A percentile compares a stretch with the other conserved stretches of the same genome.
phyloP scores from a whole-genome alignment of 169 alveolate species.

The Eimeria acervulina region DNA sequence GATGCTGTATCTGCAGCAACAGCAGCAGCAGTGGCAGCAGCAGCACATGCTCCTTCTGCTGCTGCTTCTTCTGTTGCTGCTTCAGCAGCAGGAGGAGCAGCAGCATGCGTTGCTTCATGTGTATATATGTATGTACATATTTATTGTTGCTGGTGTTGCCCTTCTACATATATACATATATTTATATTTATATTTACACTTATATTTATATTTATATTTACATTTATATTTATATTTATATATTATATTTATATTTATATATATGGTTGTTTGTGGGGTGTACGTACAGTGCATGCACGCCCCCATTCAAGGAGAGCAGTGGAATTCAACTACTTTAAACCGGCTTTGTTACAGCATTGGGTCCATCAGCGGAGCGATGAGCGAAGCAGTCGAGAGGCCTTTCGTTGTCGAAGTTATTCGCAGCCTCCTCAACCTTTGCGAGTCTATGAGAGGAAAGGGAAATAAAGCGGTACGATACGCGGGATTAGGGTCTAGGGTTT shows the following conservation, averaged over 20 bases:
- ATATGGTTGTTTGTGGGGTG: neutral
- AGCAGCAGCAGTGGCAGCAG: too few species aligned
- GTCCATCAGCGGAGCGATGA: constrained; percentile 98
- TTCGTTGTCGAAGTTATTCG: constrained; percentile 97
- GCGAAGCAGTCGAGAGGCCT: constrained; percentile 95
- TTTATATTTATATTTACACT: too few species aligned
- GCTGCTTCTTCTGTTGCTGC: constrained; percentile 2
- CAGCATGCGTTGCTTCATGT: neutral
- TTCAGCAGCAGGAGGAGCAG: too few species aligned
- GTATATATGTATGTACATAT: too few species aligned
- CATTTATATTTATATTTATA: too few species aligned
- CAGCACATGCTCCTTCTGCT: too few species aligned
- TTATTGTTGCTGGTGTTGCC: too few species aligned
- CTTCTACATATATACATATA: too few species aligned
- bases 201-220: too few species aligned
- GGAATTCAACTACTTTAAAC: constrained; percentile 85
- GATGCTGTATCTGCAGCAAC: neutral
- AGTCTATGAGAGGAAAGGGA: constrained; percentile 97
- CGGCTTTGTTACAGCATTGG: constrained; percentile 92
- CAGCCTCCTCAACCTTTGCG: constrained; percentile 97
- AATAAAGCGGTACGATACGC: constrained; percentile 96
- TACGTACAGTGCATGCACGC: constrained; percentile 84
- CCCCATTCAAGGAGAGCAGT: constrained; percentile 83
- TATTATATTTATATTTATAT: too few species aligned
- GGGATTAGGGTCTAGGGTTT: constrained; percentile 54